A percentile compares a stretch with the other conserved stretches of the same genome.
Evolutionary conservation across 2,329 filamentous ascomycete genomes (phyloP).

Genomic region (Stemphylium beticola): DNA sequence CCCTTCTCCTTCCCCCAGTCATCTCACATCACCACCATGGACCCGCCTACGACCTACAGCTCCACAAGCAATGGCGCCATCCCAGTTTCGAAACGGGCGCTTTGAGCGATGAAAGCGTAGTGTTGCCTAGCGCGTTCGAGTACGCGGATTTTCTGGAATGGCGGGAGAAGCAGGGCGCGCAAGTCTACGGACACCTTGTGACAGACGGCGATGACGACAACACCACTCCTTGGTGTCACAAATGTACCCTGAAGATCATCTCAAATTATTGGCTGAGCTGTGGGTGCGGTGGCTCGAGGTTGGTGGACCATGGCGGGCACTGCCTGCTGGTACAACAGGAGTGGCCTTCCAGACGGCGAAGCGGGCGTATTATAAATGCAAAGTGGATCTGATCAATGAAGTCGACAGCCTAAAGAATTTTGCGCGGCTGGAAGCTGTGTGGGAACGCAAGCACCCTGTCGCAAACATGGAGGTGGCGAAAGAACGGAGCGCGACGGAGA

Average conservation of each 20-base stretch:
- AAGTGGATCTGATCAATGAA: slow-evolving; percentile 12
- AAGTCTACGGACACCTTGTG: not conserved
- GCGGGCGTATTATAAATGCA: slow-evolving; percentile 8
- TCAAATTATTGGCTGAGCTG: slow-evolving; percentile 7
- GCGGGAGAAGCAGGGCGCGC: not conserved
- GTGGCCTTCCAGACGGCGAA: not conserved
- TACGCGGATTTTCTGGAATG: slow-evolving; percentile 12
- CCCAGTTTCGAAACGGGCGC: not conserved
- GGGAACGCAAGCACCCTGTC: slow-evolving; percentile 3
- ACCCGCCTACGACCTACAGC: not conserved
- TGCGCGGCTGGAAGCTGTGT: slow-evolving; percentile 3
- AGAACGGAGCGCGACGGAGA: not conserved
- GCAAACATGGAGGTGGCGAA: slow-evolving; percentile 1
- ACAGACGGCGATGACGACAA: no score
- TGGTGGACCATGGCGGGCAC: slow-evolving; percentile 18
- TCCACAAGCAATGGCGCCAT: slow-evolving; percentile 3
- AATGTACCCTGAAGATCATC: slow-evolving; percentile 17
- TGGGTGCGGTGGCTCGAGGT: slow-evolving; percentile 6
- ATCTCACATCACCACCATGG: not conserved
- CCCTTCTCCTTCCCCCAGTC: not conserved
- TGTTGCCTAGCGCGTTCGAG: slow-evolving; percentile 13
- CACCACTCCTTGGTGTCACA: slow-evolving; percentile 2
- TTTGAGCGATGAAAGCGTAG: not conserved
- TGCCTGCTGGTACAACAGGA: not conserved
- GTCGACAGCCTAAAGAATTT: not conserved